These are phyloP conservation scores for Dalbergia cultrata DNA, from an alignment of 306 rosid genomes.

Conservation along the genomic window DNA sequence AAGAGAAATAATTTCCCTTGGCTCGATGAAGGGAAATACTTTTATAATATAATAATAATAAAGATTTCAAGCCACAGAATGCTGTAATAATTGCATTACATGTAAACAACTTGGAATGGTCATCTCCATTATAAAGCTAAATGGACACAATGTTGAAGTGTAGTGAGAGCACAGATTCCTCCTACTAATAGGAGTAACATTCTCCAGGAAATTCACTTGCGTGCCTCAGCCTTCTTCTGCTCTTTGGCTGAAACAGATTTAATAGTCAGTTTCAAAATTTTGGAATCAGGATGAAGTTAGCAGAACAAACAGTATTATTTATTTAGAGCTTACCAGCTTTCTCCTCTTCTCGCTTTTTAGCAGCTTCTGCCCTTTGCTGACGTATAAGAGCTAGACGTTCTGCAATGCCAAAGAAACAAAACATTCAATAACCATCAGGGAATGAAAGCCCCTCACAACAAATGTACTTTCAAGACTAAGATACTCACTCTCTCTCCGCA, in stretches of 20 bases:
- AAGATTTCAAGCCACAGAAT: conserved; percentile 44
- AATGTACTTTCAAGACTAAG: background rate
- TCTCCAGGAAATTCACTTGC: conserved; percentile 60
- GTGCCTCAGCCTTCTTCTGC: conserved; percentile 79
- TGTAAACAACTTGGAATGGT: conserved; percentile 45
- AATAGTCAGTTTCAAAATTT: conserved; percentile 37
- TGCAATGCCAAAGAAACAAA: conserved; percentile 46
- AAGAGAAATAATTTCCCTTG: background rate
- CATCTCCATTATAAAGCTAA: conserved; percentile 46
- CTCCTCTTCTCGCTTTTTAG: conserved; percentile 87
- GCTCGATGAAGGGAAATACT: background rate
- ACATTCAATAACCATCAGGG: conserved; percentile 14
- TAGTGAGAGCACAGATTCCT: conserved; percentile 43
- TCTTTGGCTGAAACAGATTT: conserved; percentile 69
- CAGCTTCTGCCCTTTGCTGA: conserved; percentile 92
- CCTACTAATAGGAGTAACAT: conserved; percentile 42
- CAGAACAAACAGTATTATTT: conserved; percentile 12
- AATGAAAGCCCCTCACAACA: background rate
- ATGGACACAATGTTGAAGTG: conserved; percentile 43
- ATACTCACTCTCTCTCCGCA: background rate
- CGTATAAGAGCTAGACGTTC: conserved; percentile 88
- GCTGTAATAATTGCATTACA: conserved; percentile 39
- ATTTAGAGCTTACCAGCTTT: conserved; percentile 68
- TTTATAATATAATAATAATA: conserved; percentile 11
- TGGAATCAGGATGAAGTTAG: background rate